Evolutionary conservation across 148 eudicot species (phyloP).

Genomic region (Fagopyrum esculentum): DNA sequence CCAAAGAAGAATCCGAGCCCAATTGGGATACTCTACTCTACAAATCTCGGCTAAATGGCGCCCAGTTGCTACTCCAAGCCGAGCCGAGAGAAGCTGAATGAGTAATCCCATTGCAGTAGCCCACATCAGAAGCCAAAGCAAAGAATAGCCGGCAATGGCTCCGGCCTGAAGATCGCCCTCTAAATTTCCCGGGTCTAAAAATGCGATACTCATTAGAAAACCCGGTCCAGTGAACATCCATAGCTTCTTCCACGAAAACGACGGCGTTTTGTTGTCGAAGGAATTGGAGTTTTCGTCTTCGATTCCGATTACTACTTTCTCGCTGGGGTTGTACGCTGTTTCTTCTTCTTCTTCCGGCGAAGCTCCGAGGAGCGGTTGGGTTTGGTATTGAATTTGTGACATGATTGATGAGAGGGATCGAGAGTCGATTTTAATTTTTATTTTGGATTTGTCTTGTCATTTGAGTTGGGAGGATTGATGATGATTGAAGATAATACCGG

Average conservation of each 20-base stretch:
- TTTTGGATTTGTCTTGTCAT: neutral
- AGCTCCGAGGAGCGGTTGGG: conserved; percentile 1
- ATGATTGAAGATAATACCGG: neutral
- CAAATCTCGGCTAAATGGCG: conserved; percentile 92
- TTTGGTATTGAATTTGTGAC: neutral
- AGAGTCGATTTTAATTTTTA: neutral
- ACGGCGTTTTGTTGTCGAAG: conserved; percentile 37
- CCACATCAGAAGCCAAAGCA: conserved; percentile 88
- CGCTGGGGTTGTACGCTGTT: conserved; percentile 47
- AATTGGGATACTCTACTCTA: conserved; percentile 75
- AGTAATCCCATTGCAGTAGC: conserved; percentile 89
- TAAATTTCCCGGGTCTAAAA: conserved; percentile 87
- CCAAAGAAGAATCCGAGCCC: conserved; percentile 85
- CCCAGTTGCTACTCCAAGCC: conserved; percentile 90
- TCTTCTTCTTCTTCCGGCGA: conserved; percentile 20
- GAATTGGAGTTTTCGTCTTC: neutral
- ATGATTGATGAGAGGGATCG: neutral
- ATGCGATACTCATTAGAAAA: conserved; percentile 88
- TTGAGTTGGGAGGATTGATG: neutral
- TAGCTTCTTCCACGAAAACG: conserved; percentile 87
- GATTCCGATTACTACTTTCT: conserved; percentile 47
- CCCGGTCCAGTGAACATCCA: conserved; percentile 98
- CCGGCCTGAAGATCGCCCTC: conserved; percentile 96
- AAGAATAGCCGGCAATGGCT: conserved; percentile 84
- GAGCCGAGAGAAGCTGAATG: conserved; percentile 78